Base-by-base conservation (phyloP, 1,284 basidiomycete species). In the Caloboletus firmus region DNA sequence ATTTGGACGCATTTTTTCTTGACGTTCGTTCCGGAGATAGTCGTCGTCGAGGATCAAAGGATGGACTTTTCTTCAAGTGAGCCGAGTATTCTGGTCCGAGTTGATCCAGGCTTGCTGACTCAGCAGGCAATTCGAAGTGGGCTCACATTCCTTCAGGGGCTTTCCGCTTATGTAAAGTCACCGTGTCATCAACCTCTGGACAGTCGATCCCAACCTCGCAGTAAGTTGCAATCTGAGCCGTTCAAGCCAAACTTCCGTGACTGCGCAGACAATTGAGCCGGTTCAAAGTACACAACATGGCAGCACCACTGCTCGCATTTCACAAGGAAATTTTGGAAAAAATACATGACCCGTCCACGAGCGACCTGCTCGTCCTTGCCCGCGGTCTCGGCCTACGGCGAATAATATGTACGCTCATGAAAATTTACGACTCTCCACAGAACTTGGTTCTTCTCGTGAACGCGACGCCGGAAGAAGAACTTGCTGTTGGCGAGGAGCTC, bases 401-500 rank as follows among this genome's bases (percentile, higher is more conserved):
- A 60, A 80, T 95, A 51, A 72, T 95, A 47, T 94, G 91, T 70
- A 92, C 90, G 0, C 80, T 96, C 31, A 79, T 97, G 72, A 90
- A 94, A 72, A 91, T 96, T 39, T 98, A 97, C 69, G 91, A 95
- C 70, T 83, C 88, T n/a, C 86, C 92, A 20, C 82, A 86, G 57
- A 94, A 84, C 63, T 80, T 97, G 6, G 82, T 98, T 41, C 75
- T 98, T 5, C 78, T 98, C 12, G 87, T 98, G 52, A 96, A 97
- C 70, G 95, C 95, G 0, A 83, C 81, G 0, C 79, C 84, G 3
- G 91, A 95, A 58, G 96, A 98, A 67, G 95, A 97, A 66, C 79
- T 85, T 0, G 93, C 89, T 1, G 91, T 99, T 37, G 93, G 93
- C 0, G 95, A 98, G 62, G 93, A 97, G 67, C 80, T 99, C 10